Conservation (phyloP, 2,329 filamentous ascomycete genomes). For the Cercospora janseana region DNA sequence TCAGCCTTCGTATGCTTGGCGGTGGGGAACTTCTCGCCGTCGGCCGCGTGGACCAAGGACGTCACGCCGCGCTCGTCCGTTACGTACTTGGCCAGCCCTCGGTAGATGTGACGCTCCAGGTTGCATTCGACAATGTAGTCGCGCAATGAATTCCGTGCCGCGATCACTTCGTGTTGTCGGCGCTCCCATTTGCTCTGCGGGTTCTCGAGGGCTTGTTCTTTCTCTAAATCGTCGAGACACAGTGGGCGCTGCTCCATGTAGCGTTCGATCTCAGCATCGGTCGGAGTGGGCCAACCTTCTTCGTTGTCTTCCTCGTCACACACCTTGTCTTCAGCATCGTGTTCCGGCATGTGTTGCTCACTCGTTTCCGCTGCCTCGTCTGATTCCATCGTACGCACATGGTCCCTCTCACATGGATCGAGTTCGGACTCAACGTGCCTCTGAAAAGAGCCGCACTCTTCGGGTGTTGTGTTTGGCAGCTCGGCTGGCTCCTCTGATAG, state of each 20-base stretch:
- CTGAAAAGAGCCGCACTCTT: too few relatives aligned
- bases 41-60: conserved; percentile 9
- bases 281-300: not conserved
- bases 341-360: not conserved
- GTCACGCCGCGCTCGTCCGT: conserved; percentile 5
- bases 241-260: conserved; percentile 3
- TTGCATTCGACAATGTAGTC: conserved; percentile 11
- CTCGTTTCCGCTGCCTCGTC: not conserved
- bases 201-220: conserved; percentile 2
- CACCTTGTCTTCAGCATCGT: not conserved
- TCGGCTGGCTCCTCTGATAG: not conserved
- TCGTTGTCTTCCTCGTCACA: not conserved
- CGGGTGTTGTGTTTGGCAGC: not conserved
- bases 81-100: conserved; percentile 15
- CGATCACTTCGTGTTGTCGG: conserved; percentile 5
- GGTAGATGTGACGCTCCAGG: conserved; percentile 12
- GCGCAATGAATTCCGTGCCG: conserved; percentile 14
- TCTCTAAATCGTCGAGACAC: conserved; percentile 4
- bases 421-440: too few relatives aligned
- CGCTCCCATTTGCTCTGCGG: conserved; percentile 2
- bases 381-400: too few relatives aligned
- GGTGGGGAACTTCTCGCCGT: conserved; percentile 15
- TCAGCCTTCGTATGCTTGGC: conserved; percentile 5
- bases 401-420: too few relatives aligned
- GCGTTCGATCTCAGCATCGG: not conserved